A percentile compares a stretch with the other conserved stretches of the same genome.
Conservation (phyloP, 2,329 filamentous ascomycete genomes). For the Endoconidiophora laricicola region DNA sequence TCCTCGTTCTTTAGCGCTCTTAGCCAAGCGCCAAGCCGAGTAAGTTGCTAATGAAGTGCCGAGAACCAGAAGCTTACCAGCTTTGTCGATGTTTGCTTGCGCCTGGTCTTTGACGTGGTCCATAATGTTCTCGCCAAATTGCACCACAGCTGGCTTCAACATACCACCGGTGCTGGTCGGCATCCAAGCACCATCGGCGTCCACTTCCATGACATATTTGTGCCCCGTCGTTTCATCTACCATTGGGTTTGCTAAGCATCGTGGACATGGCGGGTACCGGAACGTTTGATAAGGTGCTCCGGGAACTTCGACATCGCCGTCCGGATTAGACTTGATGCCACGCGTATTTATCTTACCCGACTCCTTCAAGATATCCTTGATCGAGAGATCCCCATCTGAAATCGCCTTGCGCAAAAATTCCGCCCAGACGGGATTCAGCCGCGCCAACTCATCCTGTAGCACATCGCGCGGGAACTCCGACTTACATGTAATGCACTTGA, state of each 20-base stretch:
- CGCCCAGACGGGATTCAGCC: constrained; percentile 75
- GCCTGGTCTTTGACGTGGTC: constrained; percentile 53
- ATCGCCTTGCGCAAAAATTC: constrained; percentile 57
- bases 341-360: constrained; percentile 47
- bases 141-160: constrained; percentile 81
- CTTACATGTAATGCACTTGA: constrained; percentile 66
- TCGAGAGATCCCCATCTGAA: constrained; percentile 30
- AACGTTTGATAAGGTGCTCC: constrained; percentile 79
- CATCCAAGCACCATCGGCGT: constrained; percentile 57
- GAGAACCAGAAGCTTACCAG: constrained; percentile 58
- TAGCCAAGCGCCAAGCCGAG: constrained; percentile 81
- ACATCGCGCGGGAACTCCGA: constrained; percentile 50
- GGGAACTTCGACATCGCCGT: constrained; percentile 85
- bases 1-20: constrained; percentile 60
- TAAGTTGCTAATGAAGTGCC: constrained; percentile 90
- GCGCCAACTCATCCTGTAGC: constrained; percentile 62
- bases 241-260: constrained; percentile 43
- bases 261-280: constrained; percentile 76
- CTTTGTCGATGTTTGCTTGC: constrained; percentile 62
- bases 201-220: constrained; percentile 43
- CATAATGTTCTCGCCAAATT: constrained; percentile 87
- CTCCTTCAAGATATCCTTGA: constrained; percentile 24
- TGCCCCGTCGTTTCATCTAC: background rate
- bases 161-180: constrained; percentile 53
- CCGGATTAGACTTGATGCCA: constrained; percentile 74